These are phyloP conservation scores for Diaporthe citriasiana DNA, from an alignment of 2,329 filamentous ascomycete genomes.

Conservation along the genomic window DNA sequence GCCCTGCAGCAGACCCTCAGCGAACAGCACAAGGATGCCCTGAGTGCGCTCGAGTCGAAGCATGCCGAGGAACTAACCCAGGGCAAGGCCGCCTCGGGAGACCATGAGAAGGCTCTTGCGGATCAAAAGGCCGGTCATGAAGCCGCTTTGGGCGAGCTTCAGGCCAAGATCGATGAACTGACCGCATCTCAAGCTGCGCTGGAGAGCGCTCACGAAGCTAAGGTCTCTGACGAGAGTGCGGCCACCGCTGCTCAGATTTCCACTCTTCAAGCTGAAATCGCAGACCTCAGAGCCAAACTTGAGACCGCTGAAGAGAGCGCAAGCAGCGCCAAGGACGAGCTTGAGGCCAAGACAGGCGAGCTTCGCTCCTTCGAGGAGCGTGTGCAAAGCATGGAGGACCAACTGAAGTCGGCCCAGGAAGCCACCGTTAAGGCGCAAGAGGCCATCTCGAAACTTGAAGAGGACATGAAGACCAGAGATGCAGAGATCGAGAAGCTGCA, in stretches of 20 bases:
- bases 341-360: constrained; percentile 59
- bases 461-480: constrained; percentile 63
- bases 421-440: constrained; percentile 60
- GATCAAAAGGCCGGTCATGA: constrained; percentile 68
- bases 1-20: constrained; percentile 64
- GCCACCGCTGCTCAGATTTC: constrained; percentile 61
- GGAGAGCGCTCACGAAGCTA: constrained; percentile 60
- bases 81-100: constrained; percentile 59
- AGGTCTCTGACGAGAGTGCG: constrained; percentile 60
- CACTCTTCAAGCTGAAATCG: constrained; percentile 66
- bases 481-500: constrained; percentile 65
- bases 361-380: constrained; percentile 56
- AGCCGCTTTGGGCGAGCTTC: constrained; percentile 60
- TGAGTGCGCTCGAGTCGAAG: constrained; percentile 66
- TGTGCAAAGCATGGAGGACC: constrained; percentile 59
- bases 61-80: constrained; percentile 66
- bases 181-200: constrained; percentile 61
- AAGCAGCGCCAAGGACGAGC: constrained; percentile 57
- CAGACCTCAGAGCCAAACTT: constrained; percentile 63
- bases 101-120: constrained; percentile 63
- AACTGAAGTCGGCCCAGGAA: constrained; percentile 61
- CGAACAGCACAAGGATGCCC: constrained; percentile 64
- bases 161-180: constrained; percentile 69
- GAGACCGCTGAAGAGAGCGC: constrained; percentile 63
- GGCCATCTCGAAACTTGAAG: constrained; percentile 62